Conservation (phyloP, 768 basidiomycete genomes). For the Fibroporia radiculosa region DNA sequence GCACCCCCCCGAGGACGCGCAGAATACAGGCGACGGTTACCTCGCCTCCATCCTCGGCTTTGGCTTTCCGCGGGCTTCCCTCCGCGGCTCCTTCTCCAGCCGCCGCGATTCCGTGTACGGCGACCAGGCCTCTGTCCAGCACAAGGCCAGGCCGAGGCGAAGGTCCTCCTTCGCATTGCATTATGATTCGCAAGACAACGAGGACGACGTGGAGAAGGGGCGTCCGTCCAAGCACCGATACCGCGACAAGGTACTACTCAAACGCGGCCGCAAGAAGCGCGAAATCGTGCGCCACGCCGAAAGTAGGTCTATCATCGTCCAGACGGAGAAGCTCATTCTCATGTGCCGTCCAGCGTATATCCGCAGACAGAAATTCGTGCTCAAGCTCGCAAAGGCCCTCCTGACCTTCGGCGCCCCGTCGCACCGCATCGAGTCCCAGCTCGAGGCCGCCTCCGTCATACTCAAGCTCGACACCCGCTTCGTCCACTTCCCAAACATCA, state of each 20-base stretch:
- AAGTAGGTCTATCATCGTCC: conserved; percentile 7
- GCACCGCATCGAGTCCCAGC: conserved; percentile 86
- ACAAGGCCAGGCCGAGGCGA: not conserved
- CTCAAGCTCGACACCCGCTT: conserved; percentile 76
- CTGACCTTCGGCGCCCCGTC: conserved; percentile 93
- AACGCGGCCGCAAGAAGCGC: conserved; percentile 10
- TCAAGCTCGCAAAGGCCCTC: conserved; percentile 81
- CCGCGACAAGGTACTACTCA: conserved; percentile 7
- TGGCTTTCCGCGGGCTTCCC: not conserved
- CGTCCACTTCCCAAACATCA: conserved; percentile 71
- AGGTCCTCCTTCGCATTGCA: not conserved
- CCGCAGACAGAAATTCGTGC: conserved; percentile 54
- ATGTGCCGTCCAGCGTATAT: conserved; percentile 3
- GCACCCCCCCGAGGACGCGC: not conserved
- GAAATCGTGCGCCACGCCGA: conserved; percentile 18
- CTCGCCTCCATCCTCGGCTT: not conserved
- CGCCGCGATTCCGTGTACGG: not conserved
- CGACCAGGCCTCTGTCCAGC: not conserved
- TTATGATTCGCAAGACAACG: too few species aligned
- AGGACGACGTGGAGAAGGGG: not conserved
- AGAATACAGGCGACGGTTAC: too few species aligned
- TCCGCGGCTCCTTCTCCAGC: not conserved
- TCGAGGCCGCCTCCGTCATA: conserved; percentile 70
- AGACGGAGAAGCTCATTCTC: not conserved
- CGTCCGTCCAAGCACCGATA: conserved; percentile 5